Evolutionary conservation across 176 grass and related monocot species (phyloP).

Genomic region (Carex littledalei): DNA sequence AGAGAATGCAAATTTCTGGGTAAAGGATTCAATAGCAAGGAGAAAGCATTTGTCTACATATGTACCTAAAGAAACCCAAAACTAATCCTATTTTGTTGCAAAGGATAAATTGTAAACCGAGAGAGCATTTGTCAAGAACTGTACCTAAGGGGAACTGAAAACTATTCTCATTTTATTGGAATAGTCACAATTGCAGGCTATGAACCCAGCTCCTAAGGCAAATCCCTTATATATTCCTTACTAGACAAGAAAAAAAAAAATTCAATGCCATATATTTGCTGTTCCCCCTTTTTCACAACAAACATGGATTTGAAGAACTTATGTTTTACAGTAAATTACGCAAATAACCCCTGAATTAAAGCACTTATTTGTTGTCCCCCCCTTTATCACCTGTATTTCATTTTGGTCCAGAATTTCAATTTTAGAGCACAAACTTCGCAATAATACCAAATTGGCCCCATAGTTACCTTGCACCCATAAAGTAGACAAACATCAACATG

Average conservation of each 20-base stretch:
- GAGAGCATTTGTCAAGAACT: neutral
- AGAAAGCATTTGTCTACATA: neutral
- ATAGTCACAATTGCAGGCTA: neutral
- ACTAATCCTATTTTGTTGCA: neutral
- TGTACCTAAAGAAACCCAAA: neutral
- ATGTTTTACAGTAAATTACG: neutral
- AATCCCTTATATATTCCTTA: neutral
- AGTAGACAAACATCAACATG: neutral
- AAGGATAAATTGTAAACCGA: neutral
- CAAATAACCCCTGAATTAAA: neutral
- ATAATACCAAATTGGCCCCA: neutral
- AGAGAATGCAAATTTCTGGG: neutral
- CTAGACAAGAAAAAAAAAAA: neutral
- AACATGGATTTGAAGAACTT: neutral
- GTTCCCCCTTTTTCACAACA: neutral
- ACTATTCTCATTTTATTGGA: neutral
- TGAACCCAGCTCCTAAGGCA: neutral
- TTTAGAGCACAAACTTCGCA: neutral
- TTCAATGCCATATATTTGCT: neutral
- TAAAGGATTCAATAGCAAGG: neutral
- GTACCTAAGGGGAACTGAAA: neutral
- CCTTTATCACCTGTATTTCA: neutral
- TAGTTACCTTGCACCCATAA: neutral
- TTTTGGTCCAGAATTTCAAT: neutral
- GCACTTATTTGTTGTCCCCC: too few species aligned